Conservation (phyloP, 164 flowering plant genomes). For the Brasenia schreberi region DNA sequence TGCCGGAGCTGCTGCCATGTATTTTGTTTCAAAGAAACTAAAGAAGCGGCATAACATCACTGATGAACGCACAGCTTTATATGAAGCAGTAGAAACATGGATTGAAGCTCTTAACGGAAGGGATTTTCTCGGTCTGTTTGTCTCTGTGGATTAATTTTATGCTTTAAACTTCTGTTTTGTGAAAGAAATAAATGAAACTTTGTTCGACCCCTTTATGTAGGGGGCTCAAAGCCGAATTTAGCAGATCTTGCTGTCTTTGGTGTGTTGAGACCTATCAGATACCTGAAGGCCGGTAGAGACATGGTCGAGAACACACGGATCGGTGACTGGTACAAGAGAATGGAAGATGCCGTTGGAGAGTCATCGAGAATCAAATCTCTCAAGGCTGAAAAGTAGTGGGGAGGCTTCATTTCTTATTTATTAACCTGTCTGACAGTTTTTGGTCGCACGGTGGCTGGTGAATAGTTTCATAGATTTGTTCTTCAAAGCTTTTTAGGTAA, state of each 20-base stretch:
- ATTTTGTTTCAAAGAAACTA: constrained; percentile 78
- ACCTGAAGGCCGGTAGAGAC: constrained; percentile 69
- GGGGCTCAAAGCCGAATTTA: constrained; percentile 66
- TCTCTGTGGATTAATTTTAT: neutral
- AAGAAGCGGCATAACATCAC: constrained; percentile 79
- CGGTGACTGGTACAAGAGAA: constrained; percentile 78
- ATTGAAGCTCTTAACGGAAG: constrained; percentile 71
- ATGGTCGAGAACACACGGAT: constrained; percentile 82
- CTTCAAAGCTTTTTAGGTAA: no score
- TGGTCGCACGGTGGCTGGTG: neutral
- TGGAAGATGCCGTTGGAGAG: constrained; percentile 66
- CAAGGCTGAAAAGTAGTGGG: constrained; percentile 1
- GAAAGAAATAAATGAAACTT: neutral
- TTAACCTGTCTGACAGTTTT: neutral
- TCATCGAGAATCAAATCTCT: constrained; percentile 32
- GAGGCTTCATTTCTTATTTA: no score
- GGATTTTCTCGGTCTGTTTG: constrained; percentile 54
- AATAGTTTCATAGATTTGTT: no score
- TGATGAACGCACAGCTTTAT: constrained; percentile 71
- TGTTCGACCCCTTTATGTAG: constrained; percentile 19
- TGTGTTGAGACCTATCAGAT: constrained; percentile 76
- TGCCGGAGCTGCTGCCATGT: constrained; percentile 91
- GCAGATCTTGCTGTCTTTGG: constrained; percentile 93
- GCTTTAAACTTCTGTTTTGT: neutral
- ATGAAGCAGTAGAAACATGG: constrained; percentile 89